Conservation (phyloP, 2,329 filamentous ascomycete genomes). For the Epicoccum sorghinum region DNA sequence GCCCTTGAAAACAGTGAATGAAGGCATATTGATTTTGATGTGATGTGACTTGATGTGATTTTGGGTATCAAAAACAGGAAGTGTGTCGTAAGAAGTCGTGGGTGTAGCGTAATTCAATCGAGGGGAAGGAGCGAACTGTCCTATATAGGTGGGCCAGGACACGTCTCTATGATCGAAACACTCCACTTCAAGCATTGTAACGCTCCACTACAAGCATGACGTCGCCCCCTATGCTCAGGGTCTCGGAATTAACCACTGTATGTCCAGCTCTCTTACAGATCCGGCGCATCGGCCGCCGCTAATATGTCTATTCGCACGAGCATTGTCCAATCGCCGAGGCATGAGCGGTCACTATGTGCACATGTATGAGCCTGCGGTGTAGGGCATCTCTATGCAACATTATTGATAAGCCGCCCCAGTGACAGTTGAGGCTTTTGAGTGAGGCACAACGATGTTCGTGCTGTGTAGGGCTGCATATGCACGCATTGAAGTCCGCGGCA, state of each 20-base stretch:
- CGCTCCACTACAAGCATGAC: constrained; percentile 23
- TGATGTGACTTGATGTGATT: neutral
- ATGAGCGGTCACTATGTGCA: neutral
- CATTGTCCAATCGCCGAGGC: constrained; percentile 1
- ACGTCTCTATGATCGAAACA: constrained; percentile 17
- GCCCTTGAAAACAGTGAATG: constrained; percentile 70
- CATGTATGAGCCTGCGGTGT: neutral
- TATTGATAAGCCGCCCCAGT: neutral
- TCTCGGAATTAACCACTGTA: constrained; percentile 17
- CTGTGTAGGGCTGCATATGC: constrained; percentile 2
- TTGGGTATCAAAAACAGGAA: constrained; percentile 2
- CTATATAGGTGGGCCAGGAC: constrained; percentile 18
- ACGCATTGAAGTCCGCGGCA: neutral
- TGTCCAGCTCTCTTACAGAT: constrained; percentile 18
- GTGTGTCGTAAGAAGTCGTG: constrained; percentile 5
- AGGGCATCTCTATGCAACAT: neutral
- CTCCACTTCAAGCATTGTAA: constrained; percentile 11
- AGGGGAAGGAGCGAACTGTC: neutral
- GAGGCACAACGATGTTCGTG: neutral
- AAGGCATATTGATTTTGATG: constrained; percentile 36
- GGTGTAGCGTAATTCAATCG: neutral
- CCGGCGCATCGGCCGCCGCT: constrained; percentile 21
- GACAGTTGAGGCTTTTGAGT: neutral
- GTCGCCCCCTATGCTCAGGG: constrained; percentile 18
- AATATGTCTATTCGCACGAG: constrained; percentile 13